These are phyloP conservation scores for Lactifluus hygrophoroides DNA, from an alignment of 768 basidiomycete genomes.

Conservation along the genomic window DNA sequence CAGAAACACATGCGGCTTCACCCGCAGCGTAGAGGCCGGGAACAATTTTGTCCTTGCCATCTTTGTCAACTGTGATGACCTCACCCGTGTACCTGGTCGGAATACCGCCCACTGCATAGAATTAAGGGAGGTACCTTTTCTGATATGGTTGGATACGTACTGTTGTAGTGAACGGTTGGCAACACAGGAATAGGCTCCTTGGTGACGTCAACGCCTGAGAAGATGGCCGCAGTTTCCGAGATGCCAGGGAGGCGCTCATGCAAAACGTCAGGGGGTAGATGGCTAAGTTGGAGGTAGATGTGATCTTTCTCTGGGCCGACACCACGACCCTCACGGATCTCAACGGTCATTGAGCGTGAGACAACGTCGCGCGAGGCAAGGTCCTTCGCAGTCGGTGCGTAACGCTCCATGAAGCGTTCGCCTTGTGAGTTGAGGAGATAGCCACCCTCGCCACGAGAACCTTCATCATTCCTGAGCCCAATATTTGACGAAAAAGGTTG, in stretches of 20 bases:
- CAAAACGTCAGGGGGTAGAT: conserved; percentile 90
- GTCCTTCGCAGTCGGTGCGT: conserved; percentile 98
- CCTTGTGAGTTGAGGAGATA: conserved; percentile 97
- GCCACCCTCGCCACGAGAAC: conserved; percentile 98
- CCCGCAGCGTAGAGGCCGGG: conserved; percentile 98
- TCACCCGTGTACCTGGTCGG: conserved; percentile 98
- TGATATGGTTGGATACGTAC: conserved; percentile 41
- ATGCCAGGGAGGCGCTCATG: conserved; percentile 98
- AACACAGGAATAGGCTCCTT: conserved; percentile 99
- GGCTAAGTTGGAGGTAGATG: conserved; percentile 92
- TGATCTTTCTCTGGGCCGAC: conserved; percentile 99
- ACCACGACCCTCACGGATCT: conserved; percentile 97
- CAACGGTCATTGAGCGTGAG: conserved; percentile 97
- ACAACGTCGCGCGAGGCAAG: conserved; percentile 99
- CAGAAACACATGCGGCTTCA: conserved; percentile 97
- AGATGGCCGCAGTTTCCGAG: conserved; percentile 98
- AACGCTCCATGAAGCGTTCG: conserved; percentile 99
- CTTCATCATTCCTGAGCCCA: conserved; percentile 33
- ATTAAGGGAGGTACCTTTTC: conserved; percentile 16
- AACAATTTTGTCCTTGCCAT: conserved; percentile 89
- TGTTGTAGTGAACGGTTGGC: conserved; percentile 98
- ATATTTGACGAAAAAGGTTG: background rate
- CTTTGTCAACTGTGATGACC: conserved; percentile 78
- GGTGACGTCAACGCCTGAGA: conserved; percentile 97
- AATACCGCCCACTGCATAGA: conserved; percentile 86